Base-by-base conservation (phyloP, 768 basidiomycete genomes). In the Clitopilus passeckerianus region DNA sequence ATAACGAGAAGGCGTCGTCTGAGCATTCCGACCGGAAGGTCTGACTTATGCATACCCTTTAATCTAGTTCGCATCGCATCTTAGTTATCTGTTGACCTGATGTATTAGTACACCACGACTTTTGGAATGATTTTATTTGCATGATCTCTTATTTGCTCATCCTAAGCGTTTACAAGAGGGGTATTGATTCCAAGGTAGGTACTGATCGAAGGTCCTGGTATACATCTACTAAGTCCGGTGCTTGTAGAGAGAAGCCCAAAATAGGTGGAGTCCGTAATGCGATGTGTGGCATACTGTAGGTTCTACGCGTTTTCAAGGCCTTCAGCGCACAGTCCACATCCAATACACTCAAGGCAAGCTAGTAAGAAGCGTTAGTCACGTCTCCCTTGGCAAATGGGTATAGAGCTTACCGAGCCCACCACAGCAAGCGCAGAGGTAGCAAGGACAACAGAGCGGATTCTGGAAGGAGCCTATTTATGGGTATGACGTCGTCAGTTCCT, bases 391-490 rank as follows among this genome's bases (percentile, higher is more conserved):
- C 35, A 14, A 56, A 34, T 33, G 46, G 12, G 6, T 46, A 27
- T 16, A 22, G 4, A 20, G 10, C 52, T 62, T 65, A 86, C 86
- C 83, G 16, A 88, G 75, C 37, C 87, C 87, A 58, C 87, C 86
- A 59, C 86, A 88, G 68, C 85, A 88, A 4, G 87, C 87, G 62
- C 87, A 89, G 7, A 87, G 74, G 67, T 89, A 89, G 65, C 87
- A 88, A 0, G 87, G 87, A 63, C 85, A 87, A 63, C 86, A 88
- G 0, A 80, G 72, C 1, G 86, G 86, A 59, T 89, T 89, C 60
- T 82, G 65, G 64, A 86, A 87, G 0, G 80, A 67, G 15, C 80
- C 83, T 50, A 16, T 20, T 10, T n/a, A 35, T 9, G 30, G 22
- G 37, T 34, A n/a, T 58, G 30, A 44, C 22, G n/a, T 35, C 20